phyloP scores from a whole-genome alignment of 306 rosid species.

The Astragalus membranaceus region DNA sequence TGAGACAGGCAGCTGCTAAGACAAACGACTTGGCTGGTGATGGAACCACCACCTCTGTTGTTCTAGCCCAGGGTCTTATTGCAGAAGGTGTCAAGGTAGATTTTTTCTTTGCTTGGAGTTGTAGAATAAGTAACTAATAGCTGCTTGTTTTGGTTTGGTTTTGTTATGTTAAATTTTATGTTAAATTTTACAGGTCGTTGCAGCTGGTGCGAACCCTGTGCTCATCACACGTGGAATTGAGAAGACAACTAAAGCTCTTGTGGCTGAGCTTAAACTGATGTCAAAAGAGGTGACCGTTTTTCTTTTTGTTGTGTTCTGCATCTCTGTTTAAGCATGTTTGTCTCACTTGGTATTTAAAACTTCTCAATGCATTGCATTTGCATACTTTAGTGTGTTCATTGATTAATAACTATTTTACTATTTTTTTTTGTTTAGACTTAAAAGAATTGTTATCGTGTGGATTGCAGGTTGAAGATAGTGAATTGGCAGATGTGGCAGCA shows the following conservation, averaged over 20 bases:
- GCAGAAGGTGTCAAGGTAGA: conserved; percentile 99
- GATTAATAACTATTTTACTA: not conserved
- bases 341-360: not conserved
- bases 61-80: conserved; percentile 95
- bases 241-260: conserved; percentile 80
- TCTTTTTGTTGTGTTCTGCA: not conserved
- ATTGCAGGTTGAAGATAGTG: conserved; percentile 93
- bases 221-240: conserved; percentile 96
- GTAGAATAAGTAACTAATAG: not conserved
- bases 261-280: conserved; percentile 66
- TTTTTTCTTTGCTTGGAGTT: not conserved
- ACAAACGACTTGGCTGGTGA: conserved; percentile 99
- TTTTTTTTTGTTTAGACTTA: not conserved
- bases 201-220: conserved; percentile 99
- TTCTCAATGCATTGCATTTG: not conserved
- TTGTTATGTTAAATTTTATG: not conserved
- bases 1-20: conserved; percentile 98
- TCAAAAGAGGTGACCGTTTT: conserved; percentile 69
- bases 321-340: not conserved
- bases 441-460: not conserved
- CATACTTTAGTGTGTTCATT: not conserved
- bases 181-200: conserved; percentile 63
- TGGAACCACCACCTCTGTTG: conserved; percentile 98
- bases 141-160: not conserved
- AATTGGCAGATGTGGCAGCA: conserved; percentile 96